Base-by-base conservation (phyloP, 2,329 filamentous ascomycete species). In the Cladorrhinum sp. region DNA sequence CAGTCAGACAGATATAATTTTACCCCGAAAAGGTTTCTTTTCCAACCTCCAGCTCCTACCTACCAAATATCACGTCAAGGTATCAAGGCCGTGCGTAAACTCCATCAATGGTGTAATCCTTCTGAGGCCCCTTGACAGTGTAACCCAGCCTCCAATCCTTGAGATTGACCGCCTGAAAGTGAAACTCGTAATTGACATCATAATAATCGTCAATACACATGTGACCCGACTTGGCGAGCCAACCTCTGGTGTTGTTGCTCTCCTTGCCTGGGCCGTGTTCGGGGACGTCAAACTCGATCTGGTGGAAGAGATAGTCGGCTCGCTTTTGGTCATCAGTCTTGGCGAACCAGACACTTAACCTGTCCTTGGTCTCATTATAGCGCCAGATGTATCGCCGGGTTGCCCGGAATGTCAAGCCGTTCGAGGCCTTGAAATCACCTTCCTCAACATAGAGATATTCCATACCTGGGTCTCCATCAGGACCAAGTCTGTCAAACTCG, bases 241-340 rank as follows among this genome's bases (percentile, higher is more conserved):
- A 90, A 0, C 81, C 82, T 58, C 75, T 74, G 0, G 72, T 67
- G 0, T 71, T 65, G 3, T 71, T 69, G 2, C 72, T 66, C 3
- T 72, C 70, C 10, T 66, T 57, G 28, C 50, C 50, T 21, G 23
- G 26, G 16, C 70, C 62, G 2, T 67, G 64, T 1, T 67, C 68
- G 0, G 77, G 75, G 8, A 76, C 65, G 21, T 76, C 61, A 66
- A 92, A 90, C 60, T 88, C 81, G n/a, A 92, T 76, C 64, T 87
- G 82, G 68, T 92, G 89, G 72, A 93, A 94, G 20, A 92, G 76
- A 64, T 92, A 89, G 69, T 92, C 89, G 0, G 87, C 86, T 14
- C 80, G 80, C 58, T 78, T 77, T 16, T 79, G 73, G 65, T 90
- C 86, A 16, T 88, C 83, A 1, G 82, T 79, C 64, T 86, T 85